Evolutionary conservation across 2,329 filamentous ascomycete species (phyloP).

Genomic region (Stagonosporopsis cucurbitacearum): DNA sequence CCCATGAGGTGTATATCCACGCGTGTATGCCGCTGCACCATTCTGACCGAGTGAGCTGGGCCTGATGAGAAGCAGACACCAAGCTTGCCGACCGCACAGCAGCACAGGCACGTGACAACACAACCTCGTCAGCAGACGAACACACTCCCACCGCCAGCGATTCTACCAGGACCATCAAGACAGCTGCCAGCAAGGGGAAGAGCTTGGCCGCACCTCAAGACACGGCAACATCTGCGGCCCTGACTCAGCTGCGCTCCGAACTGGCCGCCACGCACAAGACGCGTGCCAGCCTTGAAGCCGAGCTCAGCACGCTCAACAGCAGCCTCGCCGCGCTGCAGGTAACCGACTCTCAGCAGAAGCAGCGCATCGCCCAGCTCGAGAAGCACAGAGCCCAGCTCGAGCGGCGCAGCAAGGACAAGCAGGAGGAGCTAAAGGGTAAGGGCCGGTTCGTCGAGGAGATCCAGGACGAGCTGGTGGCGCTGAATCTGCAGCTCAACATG

Average conservation of each 20-base stretch:
- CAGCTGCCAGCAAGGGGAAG: conserved; percentile 33
- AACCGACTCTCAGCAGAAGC: conserved; percentile 65
- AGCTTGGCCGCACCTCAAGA: conserved; percentile 22
- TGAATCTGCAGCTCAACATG: conserved; percentile 88
- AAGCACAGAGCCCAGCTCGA: conserved; percentile 67
- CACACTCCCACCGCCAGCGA: conserved; percentile 24
- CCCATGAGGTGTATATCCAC: conserved; percentile 72
- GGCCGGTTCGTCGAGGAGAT: conserved; percentile 83
- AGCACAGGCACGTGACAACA: conserved; percentile 38
- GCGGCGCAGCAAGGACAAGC: conserved; percentile 75
- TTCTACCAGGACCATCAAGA: conserved; percentile 30
- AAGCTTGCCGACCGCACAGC: conserved; percentile 55
- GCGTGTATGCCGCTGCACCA: conserved; percentile 67
- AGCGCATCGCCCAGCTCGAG: conserved; percentile 67
- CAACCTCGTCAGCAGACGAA: conserved; percentile 28
- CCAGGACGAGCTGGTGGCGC: conserved; percentile 88
- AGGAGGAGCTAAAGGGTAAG: conserved; percentile 86
- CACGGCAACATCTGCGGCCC: conserved; percentile 22
- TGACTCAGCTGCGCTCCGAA: conserved; percentile 61
- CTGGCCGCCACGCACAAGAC: conserved; percentile 79
- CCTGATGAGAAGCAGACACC: conserved; percentile 47
- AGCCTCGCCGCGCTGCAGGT: conserved; percentile 70
- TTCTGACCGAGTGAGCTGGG: background rate
- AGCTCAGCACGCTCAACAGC: conserved; percentile 66
- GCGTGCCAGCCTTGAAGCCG: conserved; percentile 69